phyloP scores from a whole-genome alignment of 768 basidiomycete genomes.

The Saitozyma podzolica region DNA sequence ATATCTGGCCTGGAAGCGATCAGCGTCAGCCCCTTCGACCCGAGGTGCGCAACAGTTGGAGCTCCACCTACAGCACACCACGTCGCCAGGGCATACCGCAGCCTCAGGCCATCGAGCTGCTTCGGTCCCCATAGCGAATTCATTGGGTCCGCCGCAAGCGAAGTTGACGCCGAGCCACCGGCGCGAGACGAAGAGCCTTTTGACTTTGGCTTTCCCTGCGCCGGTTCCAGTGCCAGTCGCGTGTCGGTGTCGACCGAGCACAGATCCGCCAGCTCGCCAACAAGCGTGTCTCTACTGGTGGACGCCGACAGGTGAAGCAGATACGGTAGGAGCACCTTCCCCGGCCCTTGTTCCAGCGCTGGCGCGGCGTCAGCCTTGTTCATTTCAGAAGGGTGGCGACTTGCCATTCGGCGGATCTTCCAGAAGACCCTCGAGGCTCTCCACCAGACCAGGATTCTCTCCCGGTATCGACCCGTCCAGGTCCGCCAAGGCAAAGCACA shows the following conservation, averaged over 20 bases:
- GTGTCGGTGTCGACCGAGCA: no score
- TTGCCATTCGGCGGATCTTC: slow-evolving; percentile 22
- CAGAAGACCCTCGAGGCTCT: slow-evolving; percentile 18
- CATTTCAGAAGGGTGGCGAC: neutral
- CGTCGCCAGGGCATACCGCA: slow-evolving; percentile 19
- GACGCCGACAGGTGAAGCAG: slow-evolving; percentile 8
- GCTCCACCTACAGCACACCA: slow-evolving; percentile 25
- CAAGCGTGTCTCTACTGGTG: no score
- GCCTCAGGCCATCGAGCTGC: slow-evolving; percentile 17
- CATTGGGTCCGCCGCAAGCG: no score
- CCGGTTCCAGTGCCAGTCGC: neutral
- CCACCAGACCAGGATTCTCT: slow-evolving; percentile 5
- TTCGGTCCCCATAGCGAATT: slow-evolving; percentile 4
- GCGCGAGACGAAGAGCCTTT: no score
- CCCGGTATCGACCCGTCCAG: slow-evolving; percentile 12
- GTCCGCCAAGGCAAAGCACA: slow-evolving; percentile 22
- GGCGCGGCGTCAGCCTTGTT: neutral
- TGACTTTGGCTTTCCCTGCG: no score
- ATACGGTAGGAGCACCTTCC: slow-evolving; percentile 23
- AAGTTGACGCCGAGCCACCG: no score
- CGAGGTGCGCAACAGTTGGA: no score
- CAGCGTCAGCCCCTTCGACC: no score
- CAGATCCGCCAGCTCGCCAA: no score
- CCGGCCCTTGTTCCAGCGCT: slow-evolving; percentile 20
- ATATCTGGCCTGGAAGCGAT: no score